Conservation (phyloP, 2,329 filamentous ascomycete species). For the Xylariaceae sp. region DNA sequence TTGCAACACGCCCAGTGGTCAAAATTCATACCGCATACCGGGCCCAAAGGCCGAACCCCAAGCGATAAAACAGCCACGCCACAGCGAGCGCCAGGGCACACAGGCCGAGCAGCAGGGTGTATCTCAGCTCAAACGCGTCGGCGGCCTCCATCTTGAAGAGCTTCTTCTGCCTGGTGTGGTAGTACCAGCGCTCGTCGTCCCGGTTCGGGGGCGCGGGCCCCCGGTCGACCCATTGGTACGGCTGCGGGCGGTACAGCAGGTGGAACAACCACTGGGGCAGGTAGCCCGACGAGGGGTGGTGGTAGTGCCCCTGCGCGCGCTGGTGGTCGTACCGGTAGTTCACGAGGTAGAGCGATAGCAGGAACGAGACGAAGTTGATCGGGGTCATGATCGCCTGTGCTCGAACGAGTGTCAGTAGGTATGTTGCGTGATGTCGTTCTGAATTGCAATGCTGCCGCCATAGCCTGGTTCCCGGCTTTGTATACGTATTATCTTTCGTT, state of each 20-base stretch:
- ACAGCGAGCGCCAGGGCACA: conserved; percentile 39
- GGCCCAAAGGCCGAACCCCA: conserved; percentile 8
- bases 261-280: conserved; percentile 47
- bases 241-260: conserved; percentile 44
- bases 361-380: conserved; percentile 64
- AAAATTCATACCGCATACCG: conserved; percentile 3
- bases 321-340: conserved; percentile 59
- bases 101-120: conserved; percentile 55
- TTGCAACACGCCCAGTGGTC: background rate
- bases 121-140: conserved; percentile 65
- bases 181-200: conserved; percentile 45
- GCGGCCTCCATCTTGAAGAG: conserved; percentile 63
- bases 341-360: conserved; percentile 66
- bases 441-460: no score
- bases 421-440: background rate
- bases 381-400: conserved; percentile 60
- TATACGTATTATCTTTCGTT: no score
- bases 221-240: conserved; percentile 40
- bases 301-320: conserved; percentile 45
- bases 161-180: conserved; percentile 61
- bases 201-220: conserved; percentile 17
- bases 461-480: no score
- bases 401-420: background rate
- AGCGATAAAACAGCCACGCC: conserved; percentile 35
- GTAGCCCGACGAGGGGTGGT: conserved; percentile 23